These are phyloP conservation scores for Dioszegia aurantiaca DNA, from an alignment of 768 basidiomycete species.

Conservation along the genomic window DNA sequence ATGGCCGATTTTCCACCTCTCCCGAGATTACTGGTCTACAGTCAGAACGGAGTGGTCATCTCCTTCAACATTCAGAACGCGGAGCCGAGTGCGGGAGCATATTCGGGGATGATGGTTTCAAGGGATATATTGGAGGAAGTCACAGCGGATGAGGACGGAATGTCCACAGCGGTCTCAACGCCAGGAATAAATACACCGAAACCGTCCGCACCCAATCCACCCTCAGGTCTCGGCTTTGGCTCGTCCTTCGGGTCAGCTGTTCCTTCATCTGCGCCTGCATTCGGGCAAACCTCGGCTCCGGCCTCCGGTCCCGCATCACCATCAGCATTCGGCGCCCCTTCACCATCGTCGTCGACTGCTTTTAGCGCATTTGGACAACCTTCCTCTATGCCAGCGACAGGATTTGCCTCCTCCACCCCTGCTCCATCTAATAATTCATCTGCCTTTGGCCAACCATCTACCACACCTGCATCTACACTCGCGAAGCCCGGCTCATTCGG, in stretches of 20 bases:
- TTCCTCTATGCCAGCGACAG: conserved; percentile 30
- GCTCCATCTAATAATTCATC: conserved; percentile 37
- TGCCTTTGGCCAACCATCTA: conserved; percentile 53
- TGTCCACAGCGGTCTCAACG: conserved; percentile 1
- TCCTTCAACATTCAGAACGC: conserved; percentile 49
- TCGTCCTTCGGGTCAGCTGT: conserved; percentile 22
- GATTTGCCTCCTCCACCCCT: conserved; percentile 17
- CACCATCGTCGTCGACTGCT: conserved; percentile 18
- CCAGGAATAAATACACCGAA: conserved; percentile 1
- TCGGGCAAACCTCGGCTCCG: conserved; percentile 26
- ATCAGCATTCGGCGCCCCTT: conserved; percentile 13
- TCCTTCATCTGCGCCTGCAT: conserved; percentile 25
- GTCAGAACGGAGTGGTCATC: conserved; percentile 52
- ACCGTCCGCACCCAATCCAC: conserved; percentile 3
- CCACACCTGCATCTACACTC: conserved; percentile 21
- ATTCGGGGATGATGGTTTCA: conserved; percentile 44
- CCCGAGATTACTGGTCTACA: conserved; percentile 49
- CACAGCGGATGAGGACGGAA: conserved; percentile 1
- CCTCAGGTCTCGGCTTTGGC: conserved; percentile 6
- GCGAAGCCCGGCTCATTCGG: conserved; percentile 2
- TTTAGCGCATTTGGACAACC: conserved; percentile 27
- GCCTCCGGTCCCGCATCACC: too few relatives aligned
- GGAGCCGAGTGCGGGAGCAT: conserved; percentile 24
- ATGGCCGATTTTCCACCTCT: conserved; percentile 44
- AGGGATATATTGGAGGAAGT: conserved; percentile 19